Percentiles rank a stretch among this genome's conserved stretches.
Conservation (phyloP, 176 grass and related monocot genomes). For the Oryza officinalis region DNA sequence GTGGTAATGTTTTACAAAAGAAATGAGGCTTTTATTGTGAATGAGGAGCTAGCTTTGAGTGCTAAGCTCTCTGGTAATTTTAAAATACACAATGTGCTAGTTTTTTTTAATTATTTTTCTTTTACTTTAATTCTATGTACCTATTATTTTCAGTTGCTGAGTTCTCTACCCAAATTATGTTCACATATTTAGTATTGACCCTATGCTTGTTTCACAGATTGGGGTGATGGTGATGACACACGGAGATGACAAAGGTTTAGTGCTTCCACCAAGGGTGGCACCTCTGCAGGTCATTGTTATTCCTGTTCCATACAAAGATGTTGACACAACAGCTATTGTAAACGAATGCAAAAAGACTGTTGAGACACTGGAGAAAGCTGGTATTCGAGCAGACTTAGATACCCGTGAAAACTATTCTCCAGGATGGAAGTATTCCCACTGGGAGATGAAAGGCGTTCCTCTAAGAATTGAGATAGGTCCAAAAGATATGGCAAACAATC, state of each 20-base stretch:
- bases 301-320: constrained; percentile 93
- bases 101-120: not conserved
- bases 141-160: not conserved
- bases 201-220: constrained; percentile 48
- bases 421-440: constrained; percentile 97
- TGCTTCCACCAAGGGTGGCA: constrained; percentile 90
- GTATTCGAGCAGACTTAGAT: constrained; percentile 68
- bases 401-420: constrained; percentile 90
- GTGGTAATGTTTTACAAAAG: not conserved
- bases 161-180: constrained; percentile 8
- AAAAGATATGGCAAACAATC: constrained; percentile 88
- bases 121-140: not conserved
- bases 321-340: constrained; percentile 76
- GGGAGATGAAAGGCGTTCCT: constrained; percentile 99
- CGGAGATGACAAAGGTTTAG: constrained; percentile 94
- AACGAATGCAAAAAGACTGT: constrained; percentile 67
- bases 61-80: not conserved
- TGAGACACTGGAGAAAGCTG: constrained; percentile 53
- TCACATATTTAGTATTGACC: constrained; percentile 6
- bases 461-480: constrained; percentile 97
- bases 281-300: constrained; percentile 80
- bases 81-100: not conserved
- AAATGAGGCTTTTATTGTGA: not conserved
- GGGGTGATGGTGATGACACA: constrained; percentile 97
- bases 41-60: not conserved